Base-by-base conservation (phyloP, 768 basidiomycete genomes). In the Exsudoporus frostii region DNA sequence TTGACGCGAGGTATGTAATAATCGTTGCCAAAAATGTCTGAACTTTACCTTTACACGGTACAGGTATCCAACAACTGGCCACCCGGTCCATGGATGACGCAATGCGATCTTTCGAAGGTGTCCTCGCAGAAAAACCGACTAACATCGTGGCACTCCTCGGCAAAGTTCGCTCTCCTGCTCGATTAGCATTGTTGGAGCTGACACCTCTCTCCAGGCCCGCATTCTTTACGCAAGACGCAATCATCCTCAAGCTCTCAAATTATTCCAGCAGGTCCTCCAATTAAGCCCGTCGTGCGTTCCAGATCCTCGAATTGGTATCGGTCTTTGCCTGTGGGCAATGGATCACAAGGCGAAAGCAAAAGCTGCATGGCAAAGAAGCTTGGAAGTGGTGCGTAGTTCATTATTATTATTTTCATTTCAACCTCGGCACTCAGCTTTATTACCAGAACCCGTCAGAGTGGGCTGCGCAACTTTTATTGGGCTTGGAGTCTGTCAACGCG, bases 241-340 rank as follows among this genome's bases (percentile, higher is more conserved):
- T 59, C 91, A 83, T 62, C 79, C 84, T 24, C 84, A 87, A 42
- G 87, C 97, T 4, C 79, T 99, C 25, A 86, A 87, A 57, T 64
- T 86, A 6, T 98, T 96, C 67, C 96, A 98, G 67, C 83, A 85
- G 44, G 86, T 95, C 9, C 77, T 98, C 11, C 76, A 80, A 29
- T 79, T 89, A 38, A 85, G 83, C 50, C 94, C 96, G 0, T 72
- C 78, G 17, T 93, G 90, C 71, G 73, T 78, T 24, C 97, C 96
- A 0, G 96, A 99, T 69, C 96, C 97, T 32, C 83, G 97, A 7
- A 88, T 98, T 52, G 97, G 97, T 17, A 92, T 98, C 37, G 97
- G 97, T 9, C 73, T 99, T 5, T 98, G 96, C 70, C 75, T 93
- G 20, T 98, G 92, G 92, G 83, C 89, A 5, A 75, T 97, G 73